Conservation (phyloP, 2,329 filamentous ascomycete species). For the Calonectria crousiana region DNA sequence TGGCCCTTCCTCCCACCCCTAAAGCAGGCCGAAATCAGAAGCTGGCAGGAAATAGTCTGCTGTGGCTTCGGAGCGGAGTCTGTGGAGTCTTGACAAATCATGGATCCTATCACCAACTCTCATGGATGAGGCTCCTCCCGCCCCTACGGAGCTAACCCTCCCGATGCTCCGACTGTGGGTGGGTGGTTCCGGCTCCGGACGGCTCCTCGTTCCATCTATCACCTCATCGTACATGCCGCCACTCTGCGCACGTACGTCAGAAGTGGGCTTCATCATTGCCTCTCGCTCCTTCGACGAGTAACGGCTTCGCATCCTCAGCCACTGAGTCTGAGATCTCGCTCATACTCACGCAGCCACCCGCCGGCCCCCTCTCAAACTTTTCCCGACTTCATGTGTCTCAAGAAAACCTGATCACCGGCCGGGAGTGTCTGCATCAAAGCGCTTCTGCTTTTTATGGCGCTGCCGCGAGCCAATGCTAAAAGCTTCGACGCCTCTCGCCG, state of each 20-base stretch:
- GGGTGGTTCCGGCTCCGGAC: background rate
- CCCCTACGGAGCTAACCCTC: background rate
- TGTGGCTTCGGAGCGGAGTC: slow-evolving; percentile 4
- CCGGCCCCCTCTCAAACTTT: slow-evolving; percentile 5
- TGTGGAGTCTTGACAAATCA: slow-evolving; percentile 9
- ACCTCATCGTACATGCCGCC: slow-evolving; percentile 1
- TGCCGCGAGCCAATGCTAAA: slow-evolving; percentile 4
- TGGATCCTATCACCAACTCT: background rate
- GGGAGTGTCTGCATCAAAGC: slow-evolving; percentile 11
- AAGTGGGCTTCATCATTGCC: background rate
- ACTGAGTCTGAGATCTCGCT: slow-evolving; percentile 7
- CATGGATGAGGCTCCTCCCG: slow-evolving; percentile 5
- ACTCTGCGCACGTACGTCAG: slow-evolving; percentile 6
- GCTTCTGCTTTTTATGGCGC: background rate
- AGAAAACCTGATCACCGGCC: background rate
- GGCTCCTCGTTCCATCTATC: background rate
- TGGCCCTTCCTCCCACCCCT: background rate
- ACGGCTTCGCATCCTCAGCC: background rate
- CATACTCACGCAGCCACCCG: slow-evolving; percentile 18
- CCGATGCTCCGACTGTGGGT: background rate
- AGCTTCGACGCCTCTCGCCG: background rate
- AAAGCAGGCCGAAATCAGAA: background rate
- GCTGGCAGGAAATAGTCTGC: background rate
- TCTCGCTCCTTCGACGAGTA: slow-evolving; percentile 11
- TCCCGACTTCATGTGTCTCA: background rate